phyloP scores from a whole-genome alignment of 805 yeast genomes.

The Starmerella ratchasimensis region DNA sequence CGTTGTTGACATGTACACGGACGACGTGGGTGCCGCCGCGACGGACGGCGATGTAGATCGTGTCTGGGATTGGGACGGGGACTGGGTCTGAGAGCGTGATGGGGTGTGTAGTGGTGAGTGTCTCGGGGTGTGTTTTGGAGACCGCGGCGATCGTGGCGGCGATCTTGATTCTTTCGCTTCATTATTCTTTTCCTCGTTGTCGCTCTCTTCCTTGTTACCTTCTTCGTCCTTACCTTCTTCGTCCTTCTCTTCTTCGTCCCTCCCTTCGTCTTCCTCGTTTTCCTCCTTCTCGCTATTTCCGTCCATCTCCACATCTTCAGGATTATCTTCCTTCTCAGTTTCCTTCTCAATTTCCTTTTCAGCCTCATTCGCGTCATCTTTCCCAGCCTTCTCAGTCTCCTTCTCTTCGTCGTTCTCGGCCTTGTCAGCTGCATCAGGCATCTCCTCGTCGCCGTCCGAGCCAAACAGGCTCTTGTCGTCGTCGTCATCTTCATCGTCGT shows the following conservation, averaged over 20 bases:
- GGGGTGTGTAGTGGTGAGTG: too few relatives aligned
- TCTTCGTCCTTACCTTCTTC: background rate
- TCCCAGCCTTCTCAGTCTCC: slow-evolving; percentile 27
- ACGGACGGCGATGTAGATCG: background rate
- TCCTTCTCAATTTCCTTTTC: background rate
- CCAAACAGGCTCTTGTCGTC: slow-evolving; percentile 38
- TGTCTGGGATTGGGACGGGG: too few relatives aligned
- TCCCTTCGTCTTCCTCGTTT: background rate
- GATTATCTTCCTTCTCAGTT: too few relatives aligned
- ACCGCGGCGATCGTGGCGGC: too few relatives aligned
- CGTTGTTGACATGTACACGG: slow-evolving; percentile 59
- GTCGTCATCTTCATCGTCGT: slow-evolving; percentile 14
- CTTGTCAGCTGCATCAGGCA: slow-evolving; percentile 12
- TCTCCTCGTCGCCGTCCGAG: slow-evolving; percentile 28
- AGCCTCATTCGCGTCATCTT: background rate
- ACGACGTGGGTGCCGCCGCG: background rate
- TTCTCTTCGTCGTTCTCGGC: slow-evolving; percentile 11
- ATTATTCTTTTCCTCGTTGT: too few relatives aligned
- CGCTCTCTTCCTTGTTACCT: background rate
- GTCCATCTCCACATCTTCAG: background rate
- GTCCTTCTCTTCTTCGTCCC: background rate
- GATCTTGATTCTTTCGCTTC: too few relatives aligned
- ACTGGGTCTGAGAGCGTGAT: too few relatives aligned
- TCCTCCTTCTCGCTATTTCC: background rate
- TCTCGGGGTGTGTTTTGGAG: too few relatives aligned